phyloP scores from a whole-genome alignment of 1,284 basidiomycete species.

The Anthracocystis walkeri region DNA sequence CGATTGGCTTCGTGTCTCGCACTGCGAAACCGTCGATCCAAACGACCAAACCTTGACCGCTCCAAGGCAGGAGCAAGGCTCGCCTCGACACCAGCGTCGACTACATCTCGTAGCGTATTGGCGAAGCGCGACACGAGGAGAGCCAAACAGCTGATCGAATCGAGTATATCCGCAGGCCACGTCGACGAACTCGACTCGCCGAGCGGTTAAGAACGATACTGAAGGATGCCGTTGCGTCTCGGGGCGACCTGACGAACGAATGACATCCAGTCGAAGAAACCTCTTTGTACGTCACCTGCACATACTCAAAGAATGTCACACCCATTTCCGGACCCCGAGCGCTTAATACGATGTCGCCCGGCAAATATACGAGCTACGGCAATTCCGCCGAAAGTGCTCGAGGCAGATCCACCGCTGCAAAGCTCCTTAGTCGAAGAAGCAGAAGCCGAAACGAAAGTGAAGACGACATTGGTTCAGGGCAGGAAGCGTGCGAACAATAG shows the following conservation, averaged over 20 bases:
- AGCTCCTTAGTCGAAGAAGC: too few relatives aligned
- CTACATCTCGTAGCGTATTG: too few relatives aligned
- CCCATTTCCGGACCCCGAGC: not conserved
- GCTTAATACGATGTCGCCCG: not conserved
- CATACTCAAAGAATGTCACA: too few relatives aligned
- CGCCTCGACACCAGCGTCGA: not conserved
- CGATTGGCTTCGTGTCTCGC: not conserved
- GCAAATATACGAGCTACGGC: not conserved
- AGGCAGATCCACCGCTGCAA: too few relatives aligned
- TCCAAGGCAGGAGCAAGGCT: not conserved
- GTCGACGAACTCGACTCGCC: not conserved
- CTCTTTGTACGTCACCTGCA: too few relatives aligned
- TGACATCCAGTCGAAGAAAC: too few relatives aligned
- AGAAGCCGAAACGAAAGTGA: too few relatives aligned
- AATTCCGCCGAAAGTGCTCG: not conserved
- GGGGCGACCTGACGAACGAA: too few relatives aligned
- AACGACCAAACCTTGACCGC: not conserved
- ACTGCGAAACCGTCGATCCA: not conserved
- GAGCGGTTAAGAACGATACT: not conserved
- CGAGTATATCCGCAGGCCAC: constrained; percentile 1
- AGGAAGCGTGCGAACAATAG: not conserved
- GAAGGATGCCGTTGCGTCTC: not conserved
- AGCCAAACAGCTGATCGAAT: not conserved
- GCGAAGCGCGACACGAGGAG: too few relatives aligned
- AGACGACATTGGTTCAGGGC: too few relatives aligned